Conservation (phyloP, 768 basidiomycete species). For the Suillus sp. region DNA sequence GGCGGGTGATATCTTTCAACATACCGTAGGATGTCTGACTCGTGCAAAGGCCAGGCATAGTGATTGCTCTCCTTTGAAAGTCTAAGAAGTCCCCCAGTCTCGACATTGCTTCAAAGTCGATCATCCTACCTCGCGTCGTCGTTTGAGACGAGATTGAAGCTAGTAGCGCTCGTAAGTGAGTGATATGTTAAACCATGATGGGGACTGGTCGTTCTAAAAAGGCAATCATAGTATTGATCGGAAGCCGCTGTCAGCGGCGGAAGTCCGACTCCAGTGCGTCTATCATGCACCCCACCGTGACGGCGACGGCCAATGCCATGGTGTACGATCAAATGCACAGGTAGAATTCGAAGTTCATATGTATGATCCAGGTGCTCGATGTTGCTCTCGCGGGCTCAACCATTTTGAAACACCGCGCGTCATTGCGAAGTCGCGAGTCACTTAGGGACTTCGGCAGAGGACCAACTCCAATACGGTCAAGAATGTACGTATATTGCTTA, state of each 20-base stretch:
- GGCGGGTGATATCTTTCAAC: neutral
- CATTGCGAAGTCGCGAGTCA: too few relatives aligned
- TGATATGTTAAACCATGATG: neutral
- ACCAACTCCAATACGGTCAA: too few relatives aligned
- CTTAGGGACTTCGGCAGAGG: too few relatives aligned
- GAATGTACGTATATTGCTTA: too few relatives aligned
- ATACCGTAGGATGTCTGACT: neutral
- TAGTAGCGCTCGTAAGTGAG: neutral
- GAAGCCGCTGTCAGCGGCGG: neutral
- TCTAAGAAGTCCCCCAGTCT: neutral
- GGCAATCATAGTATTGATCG: constrained; percentile 23
- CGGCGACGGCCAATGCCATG: too few relatives aligned
- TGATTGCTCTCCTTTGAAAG: neutral
- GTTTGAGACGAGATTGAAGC: neutral
- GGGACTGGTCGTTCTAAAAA: constrained; percentile 17
- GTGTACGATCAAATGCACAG: too few relatives aligned
- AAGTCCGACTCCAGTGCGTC: neutral
- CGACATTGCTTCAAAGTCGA: neutral
- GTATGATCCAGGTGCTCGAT: too few relatives aligned
- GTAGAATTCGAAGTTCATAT: too few relatives aligned
- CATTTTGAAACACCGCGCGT: too few relatives aligned
- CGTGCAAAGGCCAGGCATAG: neutral
- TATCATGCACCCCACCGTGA: too few relatives aligned
- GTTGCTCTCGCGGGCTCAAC: too few relatives aligned
- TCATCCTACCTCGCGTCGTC: neutral